A percentile compares a stretch with the other conserved stretches of the same genome.
phyloP scores from a whole-genome alignment of 2,329 filamentous ascomycete genomes.

The Claviceps citrina region DNA sequence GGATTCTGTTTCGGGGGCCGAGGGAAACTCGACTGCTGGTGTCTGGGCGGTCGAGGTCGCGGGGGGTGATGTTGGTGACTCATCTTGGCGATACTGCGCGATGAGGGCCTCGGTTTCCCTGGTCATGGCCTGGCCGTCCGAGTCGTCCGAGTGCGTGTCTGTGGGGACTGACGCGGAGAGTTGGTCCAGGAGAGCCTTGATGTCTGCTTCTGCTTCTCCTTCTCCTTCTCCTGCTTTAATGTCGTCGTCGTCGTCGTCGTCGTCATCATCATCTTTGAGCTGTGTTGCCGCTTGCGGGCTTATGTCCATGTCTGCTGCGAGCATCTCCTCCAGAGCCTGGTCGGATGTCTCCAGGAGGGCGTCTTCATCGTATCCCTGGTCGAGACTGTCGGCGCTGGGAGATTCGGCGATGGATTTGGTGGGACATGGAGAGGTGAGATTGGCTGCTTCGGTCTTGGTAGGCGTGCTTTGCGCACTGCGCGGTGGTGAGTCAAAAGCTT shows the following conservation, averaged over 20 bases:
- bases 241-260: no score
- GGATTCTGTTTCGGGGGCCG: not conserved
- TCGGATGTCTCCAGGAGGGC: conserved; percentile 32
- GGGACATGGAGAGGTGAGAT: not conserved
- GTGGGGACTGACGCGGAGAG: conserved; percentile 19
- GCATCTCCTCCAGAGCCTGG: conserved; percentile 35
- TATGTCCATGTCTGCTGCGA: conserved; percentile 16
- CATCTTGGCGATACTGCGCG: conserved; percentile 27
- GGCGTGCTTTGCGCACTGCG: not conserved
- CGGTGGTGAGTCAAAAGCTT: conserved; percentile 12
- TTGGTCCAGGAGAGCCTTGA: conserved; percentile 23
- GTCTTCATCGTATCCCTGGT: conserved; percentile 18
- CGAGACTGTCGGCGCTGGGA: not conserved
- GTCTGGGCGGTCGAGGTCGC: not conserved
- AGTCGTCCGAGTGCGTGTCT: conserved; percentile 23
- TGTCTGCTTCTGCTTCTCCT: conserved; percentile 17
- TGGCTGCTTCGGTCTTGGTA: not conserved
- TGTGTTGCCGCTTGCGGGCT: conserved; percentile 16
- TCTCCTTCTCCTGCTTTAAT: no score
- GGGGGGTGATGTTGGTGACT: conserved; percentile 13
- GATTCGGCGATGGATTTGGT: not conserved
- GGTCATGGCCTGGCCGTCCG: conserved; percentile 35
- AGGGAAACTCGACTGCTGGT: not conserved
- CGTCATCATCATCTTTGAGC: no score
- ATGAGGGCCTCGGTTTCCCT: conserved; percentile 30